Percentiles rank a stretch among this genome's conserved stretches.
Conservation (phyloP, 352 stramenopile species). For the Globisporangium lucens region DNA sequence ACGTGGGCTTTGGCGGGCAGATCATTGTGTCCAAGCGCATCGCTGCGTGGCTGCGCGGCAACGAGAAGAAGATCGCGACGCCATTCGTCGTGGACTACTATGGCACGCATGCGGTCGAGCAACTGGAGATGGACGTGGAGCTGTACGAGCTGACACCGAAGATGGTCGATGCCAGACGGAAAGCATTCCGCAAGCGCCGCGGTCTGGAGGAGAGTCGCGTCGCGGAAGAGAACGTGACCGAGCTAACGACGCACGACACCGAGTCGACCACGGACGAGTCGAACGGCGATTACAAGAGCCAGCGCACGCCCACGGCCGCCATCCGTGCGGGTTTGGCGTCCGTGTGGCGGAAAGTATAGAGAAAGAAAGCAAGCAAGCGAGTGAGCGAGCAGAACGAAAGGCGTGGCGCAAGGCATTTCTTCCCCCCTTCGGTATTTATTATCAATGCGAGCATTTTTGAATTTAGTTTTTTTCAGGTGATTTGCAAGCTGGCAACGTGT, state of each 20-base stretch:
- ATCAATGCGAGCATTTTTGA: slow-evolving; percentile 1
- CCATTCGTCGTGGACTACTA: slow-evolving; percentile 54
- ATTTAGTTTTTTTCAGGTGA: neutral
- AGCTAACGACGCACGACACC: slow-evolving; percentile 16
- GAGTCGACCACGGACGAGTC: slow-evolving; percentile 43
- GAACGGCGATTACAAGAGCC: slow-evolving; percentile 31
- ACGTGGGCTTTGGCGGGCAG: slow-evolving; percentile 62
- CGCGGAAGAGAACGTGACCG: slow-evolving; percentile 23
- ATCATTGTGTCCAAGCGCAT: slow-evolving; percentile 69
- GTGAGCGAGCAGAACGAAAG: neutral
- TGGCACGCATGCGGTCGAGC: slow-evolving; percentile 38
- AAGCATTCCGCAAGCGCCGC: slow-evolving; percentile 48
- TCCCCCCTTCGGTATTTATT: slow-evolving; percentile 11
- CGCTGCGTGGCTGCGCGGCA: slow-evolving; percentile 40
- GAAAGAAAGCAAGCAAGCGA: neutral
- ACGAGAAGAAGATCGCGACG: slow-evolving; percentile 36
- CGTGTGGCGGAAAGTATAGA: slow-evolving; percentile 28
- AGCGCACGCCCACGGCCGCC: slow-evolving; percentile 37
- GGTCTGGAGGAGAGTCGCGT: slow-evolving; percentile 27
- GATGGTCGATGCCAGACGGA: slow-evolving; percentile 44
- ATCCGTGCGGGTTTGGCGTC: slow-evolving; percentile 37
- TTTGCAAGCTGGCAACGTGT: neutral
- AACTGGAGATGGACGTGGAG: slow-evolving; percentile 55
- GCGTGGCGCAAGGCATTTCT: neutral
- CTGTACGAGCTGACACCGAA: slow-evolving; percentile 62